These are phyloP conservation scores for Acacia concinna DNA, from an alignment of 331 rosid genomes.

Conservation along the genomic window DNA sequence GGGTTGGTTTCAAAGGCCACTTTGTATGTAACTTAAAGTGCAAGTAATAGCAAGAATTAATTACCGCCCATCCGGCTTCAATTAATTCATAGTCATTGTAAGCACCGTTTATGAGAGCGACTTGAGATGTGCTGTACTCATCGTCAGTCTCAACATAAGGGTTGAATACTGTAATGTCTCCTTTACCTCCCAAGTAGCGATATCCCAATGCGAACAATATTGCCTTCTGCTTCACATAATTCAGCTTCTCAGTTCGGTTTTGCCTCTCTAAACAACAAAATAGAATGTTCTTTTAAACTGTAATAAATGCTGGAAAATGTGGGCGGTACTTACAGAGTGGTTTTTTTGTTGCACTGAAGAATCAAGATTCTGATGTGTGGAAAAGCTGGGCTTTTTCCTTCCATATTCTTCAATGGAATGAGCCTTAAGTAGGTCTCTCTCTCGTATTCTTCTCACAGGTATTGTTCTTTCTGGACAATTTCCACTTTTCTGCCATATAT, in stretches of 20 bases:
- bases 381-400: constrained; percentile 46
- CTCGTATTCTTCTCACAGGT: constrained; percentile 49
- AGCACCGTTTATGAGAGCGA: constrained; percentile 44
- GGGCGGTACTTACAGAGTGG: constrained; percentile 43
- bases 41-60: neutral
- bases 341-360: constrained; percentile 39
- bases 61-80: constrained; percentile 68
- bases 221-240: constrained; percentile 49
- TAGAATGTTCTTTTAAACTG: neutral
- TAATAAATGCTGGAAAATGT: neutral
- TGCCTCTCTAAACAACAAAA: neutral
- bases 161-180: constrained; percentile 47
- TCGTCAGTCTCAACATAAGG: constrained; percentile 59
- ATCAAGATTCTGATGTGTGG: constrained; percentile 25
- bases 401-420: constrained; percentile 48
- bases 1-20: neutral
- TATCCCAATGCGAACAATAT: constrained; percentile 44
- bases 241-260: neutral
- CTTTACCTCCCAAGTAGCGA: constrained; percentile 55
- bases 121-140: constrained; percentile 56
- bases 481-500: constrained; percentile 61
- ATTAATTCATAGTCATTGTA: constrained; percentile 43
- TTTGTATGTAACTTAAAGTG: constrained; percentile 12
- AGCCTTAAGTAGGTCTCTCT: constrained; percentile 41
- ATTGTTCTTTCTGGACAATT: constrained; percentile 59